Conservation (phyloP, 768 basidiomycete genomes). For the Pholiota microspora region DNA sequence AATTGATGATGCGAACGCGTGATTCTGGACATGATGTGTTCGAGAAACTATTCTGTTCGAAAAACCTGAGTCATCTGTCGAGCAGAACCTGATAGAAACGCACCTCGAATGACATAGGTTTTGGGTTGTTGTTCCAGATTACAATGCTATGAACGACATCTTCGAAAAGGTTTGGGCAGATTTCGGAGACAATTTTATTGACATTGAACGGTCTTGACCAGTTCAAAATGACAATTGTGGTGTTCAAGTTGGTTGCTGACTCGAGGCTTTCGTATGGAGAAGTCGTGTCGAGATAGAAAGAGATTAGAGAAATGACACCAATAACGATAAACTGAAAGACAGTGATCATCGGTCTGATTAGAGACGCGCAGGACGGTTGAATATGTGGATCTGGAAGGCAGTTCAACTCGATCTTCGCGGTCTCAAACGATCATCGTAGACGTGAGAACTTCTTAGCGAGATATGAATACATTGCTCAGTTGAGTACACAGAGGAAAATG, state of each 20-base stretch:
- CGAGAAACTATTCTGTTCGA: constrained; percentile 36
- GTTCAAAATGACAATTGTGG: constrained; percentile 60
- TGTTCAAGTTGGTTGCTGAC: constrained; percentile 24
- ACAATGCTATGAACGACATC: constrained; percentile 46
- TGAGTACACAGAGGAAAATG: constrained; percentile 8
- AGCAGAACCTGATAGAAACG: constrained; percentile 6
- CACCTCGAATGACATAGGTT: constrained; percentile 40
- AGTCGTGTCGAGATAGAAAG: background rate
- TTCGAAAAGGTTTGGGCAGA: constrained; percentile 47
- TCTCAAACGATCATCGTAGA: background rate
- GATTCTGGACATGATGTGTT: constrained; percentile 37
- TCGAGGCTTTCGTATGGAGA: background rate
- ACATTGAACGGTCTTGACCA: constrained; percentile 70
- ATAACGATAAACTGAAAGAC: background rate
- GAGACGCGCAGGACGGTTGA: background rate
- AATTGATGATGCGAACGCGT: constrained; percentile 55
- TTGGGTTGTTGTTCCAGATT: constrained; percentile 65
- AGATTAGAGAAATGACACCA: constrained; percentile 8
- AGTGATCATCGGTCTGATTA: constrained; percentile 14
- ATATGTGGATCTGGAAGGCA: background rate
- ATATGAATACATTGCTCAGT: constrained; percentile 14
- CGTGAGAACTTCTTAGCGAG: constrained; percentile 8
- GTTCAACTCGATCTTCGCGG: constrained; percentile 6
- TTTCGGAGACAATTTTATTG: constrained; percentile 45
- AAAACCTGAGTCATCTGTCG: background rate